phyloP scores from a whole-genome alignment of 441 rosid genomes.

The Theobroma grandiflorum region DNA sequence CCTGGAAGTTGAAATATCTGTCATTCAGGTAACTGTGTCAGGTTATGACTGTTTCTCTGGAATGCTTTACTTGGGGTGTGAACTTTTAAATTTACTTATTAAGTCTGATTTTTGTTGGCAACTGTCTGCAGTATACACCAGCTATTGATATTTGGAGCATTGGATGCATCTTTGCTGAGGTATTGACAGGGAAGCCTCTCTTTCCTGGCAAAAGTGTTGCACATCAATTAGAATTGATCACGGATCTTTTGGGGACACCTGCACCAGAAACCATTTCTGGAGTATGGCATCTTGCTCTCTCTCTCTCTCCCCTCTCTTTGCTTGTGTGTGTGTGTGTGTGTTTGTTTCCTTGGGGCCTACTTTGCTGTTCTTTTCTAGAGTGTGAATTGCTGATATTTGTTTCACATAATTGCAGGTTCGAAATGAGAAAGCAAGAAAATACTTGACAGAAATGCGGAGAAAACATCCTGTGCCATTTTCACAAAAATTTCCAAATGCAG shows the following conservation, averaged over 20 bases:
- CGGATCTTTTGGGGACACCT: constrained; percentile 97
- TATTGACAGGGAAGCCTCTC: constrained; percentile 93
- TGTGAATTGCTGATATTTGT: neutral
- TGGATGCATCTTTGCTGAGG: constrained; percentile 99
- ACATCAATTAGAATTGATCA: constrained; percentile 95
- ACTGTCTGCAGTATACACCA: constrained; percentile 89
- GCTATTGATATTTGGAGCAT: constrained; percentile 99
- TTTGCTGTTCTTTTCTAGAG: neutral
- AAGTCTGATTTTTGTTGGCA: constrained; percentile 34
- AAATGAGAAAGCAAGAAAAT: constrained; percentile 95
- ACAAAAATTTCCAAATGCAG: constrained; percentile 87
- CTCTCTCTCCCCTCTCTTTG: neutral
- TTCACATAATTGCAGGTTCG: constrained; percentile 66
- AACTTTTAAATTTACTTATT: constrained; percentile 20
- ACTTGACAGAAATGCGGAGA: constrained; percentile 85
- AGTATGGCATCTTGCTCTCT: constrained; percentile 51
- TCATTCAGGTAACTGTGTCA: constrained; percentile 78
- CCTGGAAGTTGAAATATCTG: constrained; percentile 93
- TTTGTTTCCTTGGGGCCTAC: neutral
- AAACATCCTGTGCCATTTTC: constrained; percentile 72
- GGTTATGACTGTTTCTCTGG: constrained; percentile 56
- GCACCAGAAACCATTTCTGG: constrained; percentile 79
- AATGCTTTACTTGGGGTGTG: constrained; percentile 42
- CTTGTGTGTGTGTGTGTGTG: neutral
- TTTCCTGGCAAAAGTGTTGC: constrained; percentile 98